Evolutionary conservation across 257 asterid genomes (phyloP), one percentile per base, ranked within the genome.

Genomic region (Ligustrum vulgare): DNA sequence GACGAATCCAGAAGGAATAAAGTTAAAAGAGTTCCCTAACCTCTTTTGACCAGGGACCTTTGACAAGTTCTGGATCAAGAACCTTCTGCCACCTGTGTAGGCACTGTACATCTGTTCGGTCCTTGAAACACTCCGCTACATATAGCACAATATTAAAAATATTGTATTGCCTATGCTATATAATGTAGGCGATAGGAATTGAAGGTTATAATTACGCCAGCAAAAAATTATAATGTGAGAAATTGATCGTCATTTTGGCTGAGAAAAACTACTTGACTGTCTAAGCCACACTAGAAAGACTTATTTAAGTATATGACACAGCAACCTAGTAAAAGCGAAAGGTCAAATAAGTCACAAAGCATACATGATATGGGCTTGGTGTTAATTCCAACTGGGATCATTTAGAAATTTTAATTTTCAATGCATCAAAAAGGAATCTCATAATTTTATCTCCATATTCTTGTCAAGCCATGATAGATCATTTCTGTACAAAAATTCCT

Each of bases 11-110:
- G 71, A 82, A 70, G 45, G 66, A 77, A 77, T 43, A 72, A 79
- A 70, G 15, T n/a, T n/a, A 70, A 31, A 58, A 51, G 74, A 75
- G 54, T 60, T 37, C 68, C 36, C 90, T 63, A 71, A 93, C 98
- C 93, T 93, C 97, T 86, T 91, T 93, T 65, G 97, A 89, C 98
- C 98, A 93, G 67, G 98, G 97, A 78, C 98, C 98, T 88, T 93
- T 93, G 62, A 93, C 95, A 86, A 93, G 98, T 28, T 93, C 97
- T 58, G 98, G 98, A 83, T 93, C 86, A 32, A 93, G 90, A 85
- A 93, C 98, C 86, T 93, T 93, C 83, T 93, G 98, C 98, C 98
- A 93, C 86, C 98, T 86, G 87, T 93, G 98, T 77, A 93, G 82
- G 82, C 98, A 93, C 82, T 93, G 97, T 71, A 91, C 97, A 88